Base-by-base conservation (phyloP, 257 asterid species). In the Nicotiana tabacum region DNA sequence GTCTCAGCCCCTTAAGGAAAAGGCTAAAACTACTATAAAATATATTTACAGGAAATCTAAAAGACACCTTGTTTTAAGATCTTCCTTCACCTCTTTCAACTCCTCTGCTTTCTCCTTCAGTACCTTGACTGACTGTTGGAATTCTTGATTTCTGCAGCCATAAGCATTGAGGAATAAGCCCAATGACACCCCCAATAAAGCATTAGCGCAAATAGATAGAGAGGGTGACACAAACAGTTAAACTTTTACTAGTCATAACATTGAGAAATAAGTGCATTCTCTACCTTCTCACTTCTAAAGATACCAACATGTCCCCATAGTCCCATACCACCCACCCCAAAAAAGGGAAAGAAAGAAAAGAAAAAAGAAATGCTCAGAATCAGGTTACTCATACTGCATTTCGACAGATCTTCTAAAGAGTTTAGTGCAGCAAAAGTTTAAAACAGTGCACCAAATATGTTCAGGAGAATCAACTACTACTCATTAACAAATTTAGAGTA, bases 91-190 rank as follows among this genome's bases (percentile, higher is more conserved):
- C 48, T 85, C 97, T 87, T 93, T 92, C 56, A 94, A 78, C 82
- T 89, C 92, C 56, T 91, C 97, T 0, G 97, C 96, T 84, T 92
- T 94, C 85, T 90, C 97, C 84, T 96, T 93, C 60, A 96, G 86
- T 66, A 91, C 96, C 85, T 96, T 91, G 21, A 96, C 87, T 1
- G 99, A 90, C 88, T 89, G 76, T 83, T 94, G 87, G 39, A 96
- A 83, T 24, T 96, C 97, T 81, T 86, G 90, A 82, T 92, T 91
- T 58, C 99, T 96, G 87, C 85, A 83, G 43, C 65, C 88, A 82
- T 77, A 11, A 66, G 81, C 80, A 83, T 64, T 67, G 69, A 78
- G 85, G 83, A n/a, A 51, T 43, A 9, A 21, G 53, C 64, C 64
- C 80, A 51, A 51, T 48, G 78, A 29, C 46, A 51, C 46, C 80